Conservation (phyloP, 345 rosid species). For the Trapa incisa region DNA sequence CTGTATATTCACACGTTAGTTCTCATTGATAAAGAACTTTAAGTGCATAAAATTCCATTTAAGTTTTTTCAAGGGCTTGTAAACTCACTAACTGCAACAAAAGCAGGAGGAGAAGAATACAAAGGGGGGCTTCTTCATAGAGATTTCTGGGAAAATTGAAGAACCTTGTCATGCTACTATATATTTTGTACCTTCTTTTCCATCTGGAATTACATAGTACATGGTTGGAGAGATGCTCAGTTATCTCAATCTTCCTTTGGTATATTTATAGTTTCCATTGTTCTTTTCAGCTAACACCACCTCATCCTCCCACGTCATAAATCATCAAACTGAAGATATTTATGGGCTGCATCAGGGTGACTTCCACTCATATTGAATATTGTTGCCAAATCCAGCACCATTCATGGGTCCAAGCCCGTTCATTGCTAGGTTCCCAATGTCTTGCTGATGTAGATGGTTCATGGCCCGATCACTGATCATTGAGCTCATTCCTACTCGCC, state of each 20-base stretch:
- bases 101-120: too few species aligned
- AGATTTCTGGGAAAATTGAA: background rate
- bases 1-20: too few species aligned
- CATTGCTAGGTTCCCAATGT: conserved; percentile 61
- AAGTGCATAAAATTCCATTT: too few species aligned
- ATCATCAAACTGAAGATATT: conserved; percentile 5
- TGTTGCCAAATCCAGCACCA: conserved; percentile 33
- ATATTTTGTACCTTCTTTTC: background rate
- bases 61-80: too few species aligned
- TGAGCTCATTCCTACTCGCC: conserved; percentile 41
- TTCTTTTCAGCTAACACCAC: background rate
- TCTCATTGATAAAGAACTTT: too few species aligned
- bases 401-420: conserved; percentile 63
- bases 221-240: background rate
- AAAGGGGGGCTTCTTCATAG: background rate
- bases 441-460: conserved; percentile 57
- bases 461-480: conserved; percentile 51
- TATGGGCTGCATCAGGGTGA: conserved; percentile 26
- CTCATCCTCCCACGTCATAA: background rate
- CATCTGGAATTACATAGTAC: background rate
- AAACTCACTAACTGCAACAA: too few species aligned
- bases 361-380: conserved; percentile 79
- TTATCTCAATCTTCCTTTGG: background rate
- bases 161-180: conserved; percentile 1
- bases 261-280: background rate